Evolutionary conservation across 1,284 basidiomycete species (phyloP), one percentile per base, ranked within the genome.

Genomic region (Pseudozyma hubeiensis): DNA sequence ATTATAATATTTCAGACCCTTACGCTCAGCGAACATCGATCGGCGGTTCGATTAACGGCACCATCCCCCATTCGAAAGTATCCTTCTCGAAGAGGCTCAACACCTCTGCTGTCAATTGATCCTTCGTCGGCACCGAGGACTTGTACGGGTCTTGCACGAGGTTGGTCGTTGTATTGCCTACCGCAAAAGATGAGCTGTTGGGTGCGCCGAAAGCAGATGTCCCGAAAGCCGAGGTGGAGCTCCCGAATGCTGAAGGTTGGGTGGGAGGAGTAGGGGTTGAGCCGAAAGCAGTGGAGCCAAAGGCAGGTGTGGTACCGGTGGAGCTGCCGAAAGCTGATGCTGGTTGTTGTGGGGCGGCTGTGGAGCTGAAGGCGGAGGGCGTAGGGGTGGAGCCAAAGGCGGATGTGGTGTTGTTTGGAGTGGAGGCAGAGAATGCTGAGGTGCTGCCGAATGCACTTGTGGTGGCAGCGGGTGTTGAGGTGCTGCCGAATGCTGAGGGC

Each of bases 31-130:
- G 72, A 7, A 75, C 73, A 41, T 71, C 68, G 16, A 75, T 51
- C 17, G 73, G 68, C 7, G 73, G 73, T 16, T 71, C 73, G 13
- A 75, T 53, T 7, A 64, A 51, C 9, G 73, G 73, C 17, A 71
- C 43, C 14, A 17, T n/a, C 0, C 68, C 73, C 73, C 73, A 75
- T 14, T 50, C 57, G 43, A 75, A 75, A 0, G 9, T 4, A 3
- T 71, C 58, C 4, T 34, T 44, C 34, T 64, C 51, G 30, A 75
- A 75, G 9, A 57, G 10, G 3, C 33, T 51, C 24, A 67, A 31
- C 16, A 75, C 64, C 8, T 60, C 41, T 1, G 44, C 43, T 14
- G 73, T 67, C 10, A 75, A 44, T 45, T 75, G 68, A 13, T 37
- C 40, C 31, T 43, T 41, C 30, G 61, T 64, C 11, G 67, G 64